Evolutionary conservation across 257 asterid species (phyloP).

Genomic region (Perilla frutescens): DNA sequence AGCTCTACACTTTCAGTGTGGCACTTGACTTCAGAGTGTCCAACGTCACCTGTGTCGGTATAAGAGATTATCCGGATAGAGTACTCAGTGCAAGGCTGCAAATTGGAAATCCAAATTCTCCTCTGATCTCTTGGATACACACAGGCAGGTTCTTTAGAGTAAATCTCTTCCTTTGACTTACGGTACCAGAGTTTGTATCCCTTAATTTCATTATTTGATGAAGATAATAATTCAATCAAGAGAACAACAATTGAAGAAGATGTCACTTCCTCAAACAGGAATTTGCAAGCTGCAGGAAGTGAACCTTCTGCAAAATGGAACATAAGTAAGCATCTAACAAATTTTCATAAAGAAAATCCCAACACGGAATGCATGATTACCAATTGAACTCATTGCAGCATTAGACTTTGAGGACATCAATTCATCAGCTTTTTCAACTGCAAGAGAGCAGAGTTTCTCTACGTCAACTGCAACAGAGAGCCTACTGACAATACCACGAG

Average conservation of each 20-base stretch:
- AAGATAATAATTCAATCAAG: constrained; percentile 69
- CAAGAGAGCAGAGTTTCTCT: constrained; percentile 74
- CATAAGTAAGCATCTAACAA: constrained; percentile 12
- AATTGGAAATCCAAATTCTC: constrained; percentile 78
- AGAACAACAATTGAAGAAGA: constrained; percentile 76
- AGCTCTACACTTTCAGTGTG: constrained; percentile 84
- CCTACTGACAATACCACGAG: constrained; percentile 80
- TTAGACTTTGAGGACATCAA: constrained; percentile 54
- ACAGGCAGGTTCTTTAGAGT: constrained; percentile 74
- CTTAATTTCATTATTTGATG: constrained; percentile 56
- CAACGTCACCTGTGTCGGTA: constrained; percentile 64
- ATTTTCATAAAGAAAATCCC: constrained; percentile 27
- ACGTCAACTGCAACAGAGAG: constrained; percentile 76
- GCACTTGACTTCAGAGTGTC: constrained; percentile 91
- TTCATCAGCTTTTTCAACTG: constrained; percentile 76
- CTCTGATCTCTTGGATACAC: constrained; percentile 81
- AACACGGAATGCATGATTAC: constrained; percentile 42
- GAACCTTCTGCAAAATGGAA: constrained; percentile 72
- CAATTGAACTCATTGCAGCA: constrained; percentile 45
- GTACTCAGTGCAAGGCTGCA: constrained; percentile 92
- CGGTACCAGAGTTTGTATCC: constrained; percentile 97
- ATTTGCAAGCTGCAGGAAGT: constrained; percentile 91
- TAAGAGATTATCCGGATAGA: constrained; percentile 80
- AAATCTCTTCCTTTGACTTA: constrained; percentile 71
- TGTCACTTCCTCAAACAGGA: constrained; percentile 84